Evolutionary conservation across 305 asterid genomes (phyloP).

Genomic region (Ajuga reptans): DNA sequence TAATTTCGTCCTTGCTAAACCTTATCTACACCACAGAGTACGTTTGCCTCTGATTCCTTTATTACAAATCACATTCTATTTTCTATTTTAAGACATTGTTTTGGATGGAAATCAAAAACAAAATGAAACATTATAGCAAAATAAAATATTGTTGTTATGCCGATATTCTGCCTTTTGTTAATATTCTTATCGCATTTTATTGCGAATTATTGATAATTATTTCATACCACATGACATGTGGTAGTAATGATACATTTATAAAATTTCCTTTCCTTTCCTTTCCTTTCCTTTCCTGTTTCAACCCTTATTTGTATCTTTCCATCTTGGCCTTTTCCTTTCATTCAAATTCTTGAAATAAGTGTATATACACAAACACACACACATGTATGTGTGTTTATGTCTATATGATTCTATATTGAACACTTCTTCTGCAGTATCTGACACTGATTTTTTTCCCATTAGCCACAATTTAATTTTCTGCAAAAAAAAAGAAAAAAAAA

Average conservation of each 20-base stretch:
- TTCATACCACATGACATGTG: neutral
- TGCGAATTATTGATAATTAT: too few relatives aligned
- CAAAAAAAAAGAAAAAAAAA: constrained; percentile 25
- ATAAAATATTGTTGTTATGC: too few relatives aligned
- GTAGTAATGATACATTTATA: neutral
- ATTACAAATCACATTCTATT: neutral
- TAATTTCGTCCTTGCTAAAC: constrained; percentile 29
- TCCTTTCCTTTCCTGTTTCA: constrained; percentile 30
- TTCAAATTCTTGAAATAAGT: constrained; percentile 24
- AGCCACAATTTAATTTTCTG: constrained; percentile 16
- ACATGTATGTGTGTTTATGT: neutral
- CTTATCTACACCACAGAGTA: constrained; percentile 35
- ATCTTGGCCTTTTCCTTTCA: constrained; percentile 35
- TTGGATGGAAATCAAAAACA: too few relatives aligned
- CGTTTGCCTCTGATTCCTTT: neutral
- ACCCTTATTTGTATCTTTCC: constrained; percentile 37
- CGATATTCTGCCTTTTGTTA: too few relatives aligned
- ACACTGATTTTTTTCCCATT: constrained; percentile 21
- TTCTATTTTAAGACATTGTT: too few relatives aligned
- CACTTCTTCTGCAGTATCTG: constrained; percentile 25
- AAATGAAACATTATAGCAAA: too few relatives aligned
- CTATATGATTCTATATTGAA: constrained; percentile 22
- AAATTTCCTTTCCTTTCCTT: too few relatives aligned
- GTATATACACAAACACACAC: too few relatives aligned
- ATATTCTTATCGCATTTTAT: too few relatives aligned